These are phyloP conservation scores for Hygrocybe punicea DNA, from an alignment of 768 basidiomycete genomes.

Conservation along the genomic window DNA sequence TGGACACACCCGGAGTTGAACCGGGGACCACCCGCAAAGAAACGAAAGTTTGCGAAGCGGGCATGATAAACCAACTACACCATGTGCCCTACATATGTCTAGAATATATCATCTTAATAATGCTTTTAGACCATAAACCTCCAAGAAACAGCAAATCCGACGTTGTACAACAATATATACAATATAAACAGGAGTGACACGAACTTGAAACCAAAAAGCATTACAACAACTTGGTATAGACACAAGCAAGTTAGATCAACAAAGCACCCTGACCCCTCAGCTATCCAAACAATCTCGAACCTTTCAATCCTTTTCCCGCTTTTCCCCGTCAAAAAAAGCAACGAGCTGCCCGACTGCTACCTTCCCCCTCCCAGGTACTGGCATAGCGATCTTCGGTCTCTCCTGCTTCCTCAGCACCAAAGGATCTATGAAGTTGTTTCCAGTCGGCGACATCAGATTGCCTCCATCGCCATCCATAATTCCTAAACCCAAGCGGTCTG, in stretches of 20 bases:
- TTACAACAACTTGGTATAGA: too few relatives aligned
- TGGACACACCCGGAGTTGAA: constrained; percentile 5
- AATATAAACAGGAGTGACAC: too few relatives aligned
- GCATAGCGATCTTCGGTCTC: constrained; percentile 45
- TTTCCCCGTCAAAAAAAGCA: constrained; percentile 73
- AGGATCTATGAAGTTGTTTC: constrained; percentile 72
- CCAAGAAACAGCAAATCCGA: too few relatives aligned
- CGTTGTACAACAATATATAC: too few relatives aligned
- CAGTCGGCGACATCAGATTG: constrained; percentile 3
- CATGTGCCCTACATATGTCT: neutral
- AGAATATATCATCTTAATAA: too few relatives aligned
- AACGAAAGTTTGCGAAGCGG: neutral
- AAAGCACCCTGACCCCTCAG: too few relatives aligned
- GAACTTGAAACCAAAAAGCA: too few relatives aligned
- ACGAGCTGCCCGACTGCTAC: constrained; percentile 74
- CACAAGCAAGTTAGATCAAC: too few relatives aligned
- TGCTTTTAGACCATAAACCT: too few relatives aligned
- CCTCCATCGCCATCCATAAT: constrained; percentile 1
- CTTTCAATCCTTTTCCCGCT: constrained; percentile 14
- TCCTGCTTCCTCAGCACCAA: constrained; percentile 65
- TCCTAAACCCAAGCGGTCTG: constrained; percentile 35
- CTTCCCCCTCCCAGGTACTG: constrained; percentile 52
- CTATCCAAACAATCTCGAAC: too few relatives aligned
- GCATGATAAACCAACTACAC: constrained; percentile 3
- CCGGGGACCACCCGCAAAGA: constrained; percentile 1